Percentiles rank a stretch among this genome's conserved stretches.
Evolutionary conservation across 2,329 filamentous ascomycete species (phyloP).

Genomic region (Elsinoe necatrix): DNA sequence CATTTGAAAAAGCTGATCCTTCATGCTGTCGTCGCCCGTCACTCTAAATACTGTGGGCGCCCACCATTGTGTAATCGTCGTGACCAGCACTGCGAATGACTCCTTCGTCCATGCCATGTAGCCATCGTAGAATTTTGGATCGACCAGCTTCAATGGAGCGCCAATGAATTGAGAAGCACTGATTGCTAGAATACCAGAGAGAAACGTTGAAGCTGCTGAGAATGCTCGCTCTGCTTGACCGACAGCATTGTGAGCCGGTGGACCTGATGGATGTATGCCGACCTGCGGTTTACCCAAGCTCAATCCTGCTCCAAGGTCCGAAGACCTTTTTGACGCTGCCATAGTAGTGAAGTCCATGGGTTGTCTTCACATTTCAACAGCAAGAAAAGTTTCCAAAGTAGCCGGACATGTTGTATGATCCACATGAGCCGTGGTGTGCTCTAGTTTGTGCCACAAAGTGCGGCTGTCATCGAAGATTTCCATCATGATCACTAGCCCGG

Average conservation of each 20-base stretch:
- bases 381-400: constrained; percentile 1
- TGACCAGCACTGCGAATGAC: constrained; percentile 69
- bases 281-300: constrained; percentile 31
- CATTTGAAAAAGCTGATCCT: constrained; percentile 61
- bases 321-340: constrained; percentile 15
- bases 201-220: constrained; percentile 42
- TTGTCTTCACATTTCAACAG: constrained; percentile 8
- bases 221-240: constrained; percentile 44
- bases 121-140: constrained; percentile 69
- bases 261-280: constrained; percentile 34
- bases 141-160: constrained; percentile 64
- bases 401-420: not conserved
- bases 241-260: constrained; percentile 38
- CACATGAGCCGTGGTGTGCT: not conserved
- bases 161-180: constrained; percentile 68
- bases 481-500: not conserved
- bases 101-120: constrained; percentile 85
- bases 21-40: constrained; percentile 71
- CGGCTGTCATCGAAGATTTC: constrained; percentile 15
- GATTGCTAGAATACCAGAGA: constrained; percentile 44
- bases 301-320: constrained; percentile 36
- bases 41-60: constrained; percentile 70
- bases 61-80: constrained; percentile 78
- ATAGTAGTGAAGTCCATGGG: constrained; percentile 13
- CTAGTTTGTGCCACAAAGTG: constrained; percentile 7